Evolutionary conservation across 2,329 filamentous ascomycete genomes (phyloP), one percentile per base, ranked within the genome.

Genomic region (Scedosporium apiospermum): DNA sequence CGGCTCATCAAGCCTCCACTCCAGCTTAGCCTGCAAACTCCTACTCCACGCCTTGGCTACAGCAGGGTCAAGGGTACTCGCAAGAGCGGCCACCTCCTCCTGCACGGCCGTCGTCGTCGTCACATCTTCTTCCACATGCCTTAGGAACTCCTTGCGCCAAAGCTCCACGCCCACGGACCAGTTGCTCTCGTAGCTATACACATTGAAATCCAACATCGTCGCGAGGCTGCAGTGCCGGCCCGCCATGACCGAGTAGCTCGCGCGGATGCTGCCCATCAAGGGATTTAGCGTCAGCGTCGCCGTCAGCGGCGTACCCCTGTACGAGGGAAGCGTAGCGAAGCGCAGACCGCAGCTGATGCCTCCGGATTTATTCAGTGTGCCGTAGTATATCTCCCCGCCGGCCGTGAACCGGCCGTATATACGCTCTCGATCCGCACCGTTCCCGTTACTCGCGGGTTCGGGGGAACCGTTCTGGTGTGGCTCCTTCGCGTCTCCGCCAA

Each of bases 101-200:
- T 68, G 23, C 64, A 63, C 60, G 65, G 65, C 23, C 44, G 61
- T 3, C 46, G 64, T 68, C 68, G 38, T 73, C 73, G 1, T 71
- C 71, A 5, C 75, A 74, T 5, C 77, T 7, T 51, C 59, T 68
- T 26, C 69, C 74, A 68, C 74, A 71, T 51, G 75, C 18, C 77
- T 74, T 65, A 68, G 63, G 16, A 76, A 72, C 21, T 79, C 79
- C 69, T 85, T 88, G 70, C 90, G 87, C 93, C 95, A 99, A 53
- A 98, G 79, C 77, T 99, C 95, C 77, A 91, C 90, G 14, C 95
- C 95, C 26, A 98, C 83, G 27, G 92, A 88, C 80, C 96, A 88
- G 64, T 95, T 90, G 71, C 91, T 96, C 78, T 99, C 95, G 78
- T 97, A 99, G 72, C 91, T 96, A 76, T 97, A 98, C 59, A 97